Conservation (phyloP, 345 rosid species). For the Eutrema japonicum region DNA sequence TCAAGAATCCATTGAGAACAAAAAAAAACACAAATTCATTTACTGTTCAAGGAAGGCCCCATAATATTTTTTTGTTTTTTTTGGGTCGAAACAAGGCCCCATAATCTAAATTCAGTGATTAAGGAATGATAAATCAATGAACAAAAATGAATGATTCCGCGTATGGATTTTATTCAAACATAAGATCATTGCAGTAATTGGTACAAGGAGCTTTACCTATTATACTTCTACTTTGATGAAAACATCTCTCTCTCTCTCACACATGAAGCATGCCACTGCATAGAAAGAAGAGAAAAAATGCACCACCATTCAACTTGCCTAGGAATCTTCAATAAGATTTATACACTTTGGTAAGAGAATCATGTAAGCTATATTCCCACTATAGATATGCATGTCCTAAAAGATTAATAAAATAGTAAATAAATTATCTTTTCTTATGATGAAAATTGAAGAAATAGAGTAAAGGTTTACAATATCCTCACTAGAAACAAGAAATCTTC, state of each 20-base stretch:
- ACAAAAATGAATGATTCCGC: conserved; percentile 27
- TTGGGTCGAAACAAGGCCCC: not conserved
- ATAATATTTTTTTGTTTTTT: not conserved
- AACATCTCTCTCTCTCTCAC: conserved; percentile 31
- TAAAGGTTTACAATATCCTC: conserved; percentile 34
- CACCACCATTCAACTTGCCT: conserved; percentile 48
- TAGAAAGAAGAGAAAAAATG: conserved; percentile 48
- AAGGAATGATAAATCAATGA: conserved; percentile 25
- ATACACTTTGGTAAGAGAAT: conserved; percentile 40
- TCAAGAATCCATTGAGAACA: conserved; percentile 30
- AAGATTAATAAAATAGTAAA: conserved; percentile 28
- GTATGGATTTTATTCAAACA: conserved; percentile 36
- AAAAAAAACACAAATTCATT: not conserved
- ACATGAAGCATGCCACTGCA: conserved; percentile 49
- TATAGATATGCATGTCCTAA: conserved; percentile 40
- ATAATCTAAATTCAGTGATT: conserved; percentile 31
- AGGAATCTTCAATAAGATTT: conserved; percentile 46
- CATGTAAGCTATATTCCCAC: conserved; percentile 43
- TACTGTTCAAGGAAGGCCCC: conserved; percentile 1
- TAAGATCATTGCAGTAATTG: conserved; percentile 47
- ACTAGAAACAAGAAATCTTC: conserved; percentile 47
- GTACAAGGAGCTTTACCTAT: conserved; percentile 44
- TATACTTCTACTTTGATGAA: conserved; percentile 43
- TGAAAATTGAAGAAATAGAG: conserved; percentile 23
- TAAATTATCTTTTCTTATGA: not conserved